Evolutionary conservation across 352 stramenopile species (phyloP).

Genomic region (Phytophthora colocasiae): DNA sequence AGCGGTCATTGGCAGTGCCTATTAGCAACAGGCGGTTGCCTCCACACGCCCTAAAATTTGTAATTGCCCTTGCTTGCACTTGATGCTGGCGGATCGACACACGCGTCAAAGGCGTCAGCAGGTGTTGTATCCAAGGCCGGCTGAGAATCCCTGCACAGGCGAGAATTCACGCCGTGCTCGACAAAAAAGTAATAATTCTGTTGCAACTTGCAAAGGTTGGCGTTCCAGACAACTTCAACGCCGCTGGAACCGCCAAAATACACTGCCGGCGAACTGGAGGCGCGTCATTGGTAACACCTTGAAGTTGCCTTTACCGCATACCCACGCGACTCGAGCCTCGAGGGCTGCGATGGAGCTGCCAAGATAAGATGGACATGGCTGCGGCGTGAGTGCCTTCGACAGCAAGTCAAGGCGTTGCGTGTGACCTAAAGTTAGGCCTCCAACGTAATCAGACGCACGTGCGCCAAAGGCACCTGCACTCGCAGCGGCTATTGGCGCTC

Average conservation of each 20-base stretch:
- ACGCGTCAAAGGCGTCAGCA: not conserved
- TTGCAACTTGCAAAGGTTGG: not conserved
- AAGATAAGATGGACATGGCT: slow-evolving; percentile 28
- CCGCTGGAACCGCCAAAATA: slow-evolving; percentile 13
- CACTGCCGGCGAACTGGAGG: not conserved
- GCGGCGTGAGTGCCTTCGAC: slow-evolving; percentile 8
- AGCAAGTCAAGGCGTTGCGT: slow-evolving; percentile 3
- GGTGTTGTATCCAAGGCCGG: slow-evolving; percentile 3
- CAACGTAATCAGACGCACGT: slow-evolving; percentile 37
- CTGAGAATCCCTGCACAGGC: slow-evolving; percentile 17
- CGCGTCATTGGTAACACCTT: slow-evolving; percentile 13
- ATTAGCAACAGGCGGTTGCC: slow-evolving; percentile 27
- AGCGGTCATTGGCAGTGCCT: slow-evolving; percentile 11
- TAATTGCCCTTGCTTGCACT: slow-evolving; percentile 23
- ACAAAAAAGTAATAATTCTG: not conserved
- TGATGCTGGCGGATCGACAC: slow-evolving; percentile 13
- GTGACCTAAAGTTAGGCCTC: slow-evolving; percentile 16
- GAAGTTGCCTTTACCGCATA: slow-evolving; percentile 2
- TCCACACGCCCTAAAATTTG: slow-evolving; percentile 36
- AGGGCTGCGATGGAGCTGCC: not conserved
- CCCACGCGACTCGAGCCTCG: too few relatives aligned
- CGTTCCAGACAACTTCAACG: slow-evolving; percentile 30
- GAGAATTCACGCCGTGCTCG: not conserved
- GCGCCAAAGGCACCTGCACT: slow-evolving; percentile 12
- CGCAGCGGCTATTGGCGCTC: slow-evolving; percentile 18